These are phyloP conservation scores for Botryotinia globosa DNA, from an alignment of 2,329 filamentous ascomycete species.

Conservation along the genomic window DNA sequence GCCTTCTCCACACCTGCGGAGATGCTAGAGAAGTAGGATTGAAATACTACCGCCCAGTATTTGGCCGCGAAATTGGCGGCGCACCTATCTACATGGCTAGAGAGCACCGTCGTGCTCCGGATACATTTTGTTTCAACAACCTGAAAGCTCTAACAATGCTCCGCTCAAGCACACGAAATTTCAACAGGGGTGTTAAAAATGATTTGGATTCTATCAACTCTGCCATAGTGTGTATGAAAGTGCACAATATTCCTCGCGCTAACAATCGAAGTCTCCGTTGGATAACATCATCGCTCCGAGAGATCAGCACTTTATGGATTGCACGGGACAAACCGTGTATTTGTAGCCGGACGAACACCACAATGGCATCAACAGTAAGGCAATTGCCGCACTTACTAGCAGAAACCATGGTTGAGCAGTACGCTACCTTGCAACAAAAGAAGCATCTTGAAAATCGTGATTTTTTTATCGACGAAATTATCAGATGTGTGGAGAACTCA, in stretches of 20 bases:
- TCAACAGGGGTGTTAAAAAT: background rate
- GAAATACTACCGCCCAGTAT: constrained; percentile 3
- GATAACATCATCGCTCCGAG: background rate
- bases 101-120: background rate
- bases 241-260: background rate
- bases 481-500: background rate
- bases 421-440: background rate
- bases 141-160: background rate
- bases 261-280: background rate
- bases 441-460: too few relatives aligned
- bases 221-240: background rate
- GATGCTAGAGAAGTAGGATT: background rate
- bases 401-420: background rate
- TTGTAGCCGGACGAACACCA: too few relatives aligned
- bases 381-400: background rate
- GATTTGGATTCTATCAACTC: background rate
- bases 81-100: background rate
- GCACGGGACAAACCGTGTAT: background rate
- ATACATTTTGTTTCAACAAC: background rate
- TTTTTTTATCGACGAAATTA: background rate
- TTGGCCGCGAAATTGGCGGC: background rate
- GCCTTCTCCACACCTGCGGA: background rate
- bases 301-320: background rate
- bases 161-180: background rate
- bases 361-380: background rate